Evolutionary conservation across 1,284 basidiomycete genomes (phyloP).

Genomic region (Trichosporon asahii): DNA sequence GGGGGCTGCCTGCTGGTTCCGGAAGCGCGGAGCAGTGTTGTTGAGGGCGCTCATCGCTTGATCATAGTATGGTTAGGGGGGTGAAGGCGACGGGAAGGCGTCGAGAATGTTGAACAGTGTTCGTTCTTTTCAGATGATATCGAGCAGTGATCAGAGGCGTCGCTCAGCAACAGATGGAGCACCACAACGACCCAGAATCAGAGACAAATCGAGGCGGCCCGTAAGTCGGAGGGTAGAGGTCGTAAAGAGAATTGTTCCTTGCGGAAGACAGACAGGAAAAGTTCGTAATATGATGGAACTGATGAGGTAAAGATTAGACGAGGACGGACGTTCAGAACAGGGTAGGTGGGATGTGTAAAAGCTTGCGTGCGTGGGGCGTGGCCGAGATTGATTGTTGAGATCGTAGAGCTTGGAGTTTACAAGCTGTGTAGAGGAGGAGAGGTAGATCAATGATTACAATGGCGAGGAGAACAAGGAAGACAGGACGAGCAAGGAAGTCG

Average conservation of each 20-base stretch:
- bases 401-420: not conserved
- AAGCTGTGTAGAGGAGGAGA: not conserved
- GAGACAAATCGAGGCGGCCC: not conserved
- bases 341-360: not conserved
- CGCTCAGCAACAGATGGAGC: not conserved
- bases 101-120: not conserved
- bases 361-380: not conserved
- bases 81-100: not conserved
- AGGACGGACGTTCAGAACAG: not conserved
- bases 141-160: not conserved
- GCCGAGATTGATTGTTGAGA: not conserved
- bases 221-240: not conserved
- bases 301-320: not conserved
- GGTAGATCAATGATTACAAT: not conserved
- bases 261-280: not conserved
- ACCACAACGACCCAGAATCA: not conserved
- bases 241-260: not conserved
- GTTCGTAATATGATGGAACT: not conserved
- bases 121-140: not conserved
- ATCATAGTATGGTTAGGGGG: not conserved
- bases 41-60: constrained; percentile 24
- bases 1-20: constrained; percentile 13
- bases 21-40: constrained; percentile 25
- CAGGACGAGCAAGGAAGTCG: not conserved
- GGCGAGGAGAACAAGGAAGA: not conserved